A percentile compares a stretch with the other conserved stretches of the same genome.
These are phyloP conservation scores for Boletus barrowsii DNA, from an alignment of 768 basidiomycete genomes.

Conservation along the genomic window DNA sequence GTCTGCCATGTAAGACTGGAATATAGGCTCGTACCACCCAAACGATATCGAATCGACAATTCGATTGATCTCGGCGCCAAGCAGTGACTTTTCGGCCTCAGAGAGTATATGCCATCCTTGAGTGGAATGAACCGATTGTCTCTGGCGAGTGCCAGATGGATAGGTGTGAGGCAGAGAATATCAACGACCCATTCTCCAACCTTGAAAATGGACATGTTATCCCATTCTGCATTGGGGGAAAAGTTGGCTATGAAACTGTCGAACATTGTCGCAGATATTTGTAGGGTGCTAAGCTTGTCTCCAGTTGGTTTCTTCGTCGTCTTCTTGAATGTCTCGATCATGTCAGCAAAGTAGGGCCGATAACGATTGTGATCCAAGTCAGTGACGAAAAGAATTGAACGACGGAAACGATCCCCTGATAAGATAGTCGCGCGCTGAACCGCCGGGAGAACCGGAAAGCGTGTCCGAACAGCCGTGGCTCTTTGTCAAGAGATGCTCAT, in stretches of 20 bases:
- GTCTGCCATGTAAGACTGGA: slow-evolving; percentile 58
- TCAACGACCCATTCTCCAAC: slow-evolving; percentile 63
- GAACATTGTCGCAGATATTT: slow-evolving; percentile 30
- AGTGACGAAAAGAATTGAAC: slow-evolving; percentile 43
- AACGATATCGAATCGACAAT: slow-evolving; percentile 55
- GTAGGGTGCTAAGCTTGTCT: slow-evolving; percentile 37
- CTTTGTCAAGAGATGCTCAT: slow-evolving; percentile 14
- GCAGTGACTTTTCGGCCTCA: slow-evolving; percentile 49
- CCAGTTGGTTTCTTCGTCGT: slow-evolving; percentile 51
- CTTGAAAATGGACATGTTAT: slow-evolving; percentile 35
- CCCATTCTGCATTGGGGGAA: slow-evolving; percentile 17
- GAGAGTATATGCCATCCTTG: slow-evolving; percentile 53
- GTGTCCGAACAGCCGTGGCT: slow-evolving; percentile 39
- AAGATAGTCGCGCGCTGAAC: slow-evolving; percentile 44
- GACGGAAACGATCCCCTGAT: slow-evolving; percentile 28
- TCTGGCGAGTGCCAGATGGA: slow-evolving; percentile 57
- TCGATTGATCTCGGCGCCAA: slow-evolving; percentile 56
- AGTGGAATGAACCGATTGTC: slow-evolving; percentile 62
- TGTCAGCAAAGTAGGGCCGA: slow-evolving; percentile 39
- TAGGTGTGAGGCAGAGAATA: slow-evolving; percentile 59
- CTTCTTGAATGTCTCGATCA: slow-evolving; percentile 47
- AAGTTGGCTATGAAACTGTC: slow-evolving; percentile 18
- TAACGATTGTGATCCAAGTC: slow-evolving; percentile 36
- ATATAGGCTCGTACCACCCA: slow-evolving; percentile 65
- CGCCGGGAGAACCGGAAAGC: slow-evolving; percentile 56